Evolutionary conservation across 306 rosid genomes (phyloP), one percentile per base, ranked within the genome.

Genomic region (Quercus rubra): DNA sequence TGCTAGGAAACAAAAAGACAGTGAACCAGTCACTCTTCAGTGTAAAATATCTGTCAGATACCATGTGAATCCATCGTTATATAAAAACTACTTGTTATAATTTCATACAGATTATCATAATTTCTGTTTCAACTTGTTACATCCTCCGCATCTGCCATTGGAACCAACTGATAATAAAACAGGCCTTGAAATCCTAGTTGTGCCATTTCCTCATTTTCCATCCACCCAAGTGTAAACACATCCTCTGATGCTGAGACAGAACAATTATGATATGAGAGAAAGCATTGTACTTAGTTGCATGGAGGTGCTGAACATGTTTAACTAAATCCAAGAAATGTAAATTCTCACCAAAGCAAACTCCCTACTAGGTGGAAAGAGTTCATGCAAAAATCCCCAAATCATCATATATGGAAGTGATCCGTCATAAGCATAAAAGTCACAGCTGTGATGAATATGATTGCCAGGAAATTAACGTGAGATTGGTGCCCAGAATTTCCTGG

Each of bases 371-470:
- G 74, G 30, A 23, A 33, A 46, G 13, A 38, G 17, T 31, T 21
- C 14, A n/a, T 17, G 57, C 52, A 18, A 74, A 74, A 57, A 74
- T 13, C 4, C 20, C 27, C 43, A 2, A 33, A 49, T 43, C 52
- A 58, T 30, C 21, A 12, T 66, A 73, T 80, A 49, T 69, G 79
- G 77, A 86, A 70, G 10, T 71, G 85, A 30, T 85, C 82, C 10
- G 89, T 75, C 78, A 85, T 80, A 52, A 88, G 35, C 69, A 86
- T 49, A 43, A 91, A 84, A 31, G 91, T 84, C 35, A 84, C 3
- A 2, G 83, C 55, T 3, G 86, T 83, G 15, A 80, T 15, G 71
- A 83, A 55, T 10, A 90, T 74, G 70, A 70, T 77, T 17, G 81
- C 67, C 67, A 85, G 1, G 61, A 83, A 6, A 70, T 71, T 86